These are phyloP conservation scores for Salix brachista DNA, from an alignment of 345 rosid genomes.

Conservation along the genomic window DNA sequence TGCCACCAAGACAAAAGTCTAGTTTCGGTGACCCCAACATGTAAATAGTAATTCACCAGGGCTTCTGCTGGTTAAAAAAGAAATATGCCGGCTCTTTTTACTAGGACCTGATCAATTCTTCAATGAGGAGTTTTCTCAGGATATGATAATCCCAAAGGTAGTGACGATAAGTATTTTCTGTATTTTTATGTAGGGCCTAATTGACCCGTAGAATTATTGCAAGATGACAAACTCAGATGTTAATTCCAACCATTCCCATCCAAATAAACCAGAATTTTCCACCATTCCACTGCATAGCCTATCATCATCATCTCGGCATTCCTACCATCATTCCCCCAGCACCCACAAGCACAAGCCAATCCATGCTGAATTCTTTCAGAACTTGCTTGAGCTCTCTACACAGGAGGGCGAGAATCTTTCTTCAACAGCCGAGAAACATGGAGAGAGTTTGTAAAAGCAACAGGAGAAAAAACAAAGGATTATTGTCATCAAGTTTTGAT, in stretches of 20 bases:
- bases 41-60: neutral
- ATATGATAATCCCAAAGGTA: neutral
- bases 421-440: neutral
- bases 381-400: conserved; percentile 20
- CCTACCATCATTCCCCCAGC: neutral
- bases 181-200: neutral
- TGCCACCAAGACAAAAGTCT: neutral
- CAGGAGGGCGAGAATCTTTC: neutral
- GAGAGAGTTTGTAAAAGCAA: neutral
- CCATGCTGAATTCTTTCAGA: conserved; percentile 20
- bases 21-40: neutral
- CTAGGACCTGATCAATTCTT: neutral
- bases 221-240: neutral
- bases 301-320: neutral
- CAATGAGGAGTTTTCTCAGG: neutral
- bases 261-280: neutral
- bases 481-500: conserved; percentile 21
- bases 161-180: neutral
- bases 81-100: conserved; percentile 7
- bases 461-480: neutral
- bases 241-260: neutral
- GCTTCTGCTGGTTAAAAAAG: neutral
- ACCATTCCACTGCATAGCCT: neutral
- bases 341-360: neutral
- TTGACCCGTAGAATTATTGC: neutral